A percentile compares a stretch with the other conserved stretches of the same genome.
These are phyloP conservation scores for Nephelium lappaceum DNA, from an alignment of 345 rosid genomes.

Conservation along the genomic window DNA sequence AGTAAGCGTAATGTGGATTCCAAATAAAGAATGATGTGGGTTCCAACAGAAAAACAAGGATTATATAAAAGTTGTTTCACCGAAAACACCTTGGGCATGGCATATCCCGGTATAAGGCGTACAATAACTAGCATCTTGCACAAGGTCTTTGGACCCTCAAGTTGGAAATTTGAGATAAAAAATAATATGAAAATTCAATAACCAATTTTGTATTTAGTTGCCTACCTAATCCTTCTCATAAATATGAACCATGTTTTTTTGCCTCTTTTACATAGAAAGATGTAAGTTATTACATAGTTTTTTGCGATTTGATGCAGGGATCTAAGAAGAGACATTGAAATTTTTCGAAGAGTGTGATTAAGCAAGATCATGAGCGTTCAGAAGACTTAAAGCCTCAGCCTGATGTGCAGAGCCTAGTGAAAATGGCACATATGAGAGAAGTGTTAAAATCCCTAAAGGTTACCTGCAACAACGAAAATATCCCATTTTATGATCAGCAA, in stretches of 20 bases:
- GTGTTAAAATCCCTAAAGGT: conserved; percentile 82
- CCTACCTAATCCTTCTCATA: neutral
- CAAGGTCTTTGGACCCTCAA: neutral
- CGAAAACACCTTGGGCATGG: neutral
- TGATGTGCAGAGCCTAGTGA: conserved; percentile 88
- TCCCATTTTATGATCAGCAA: neutral
- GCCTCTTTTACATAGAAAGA: too few species aligned
- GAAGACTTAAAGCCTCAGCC: conserved; percentile 82
- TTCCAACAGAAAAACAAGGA: too few species aligned
- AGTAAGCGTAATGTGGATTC: too few species aligned
- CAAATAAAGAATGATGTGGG: too few species aligned
- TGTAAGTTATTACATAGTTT: too few species aligned
- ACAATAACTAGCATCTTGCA: neutral
- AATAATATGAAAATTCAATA: neutral
- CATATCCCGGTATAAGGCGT: neutral
- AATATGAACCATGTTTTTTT: too few species aligned
- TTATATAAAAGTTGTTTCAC: too few species aligned
- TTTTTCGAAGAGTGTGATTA: conserved; percentile 75
- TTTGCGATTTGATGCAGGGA: conserved; percentile 72
- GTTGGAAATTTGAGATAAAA: neutral
- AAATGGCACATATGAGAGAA: conserved; percentile 79
- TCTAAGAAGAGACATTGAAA: conserved; percentile 71
- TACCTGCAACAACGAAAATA: conserved; percentile 46
- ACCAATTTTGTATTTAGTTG: neutral
- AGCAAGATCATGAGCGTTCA: conserved; percentile 76